These are phyloP conservation scores for Eucalyptus erythrocorys DNA, from an alignment of 345 rosid genomes.

Conservation along the genomic window DNA sequence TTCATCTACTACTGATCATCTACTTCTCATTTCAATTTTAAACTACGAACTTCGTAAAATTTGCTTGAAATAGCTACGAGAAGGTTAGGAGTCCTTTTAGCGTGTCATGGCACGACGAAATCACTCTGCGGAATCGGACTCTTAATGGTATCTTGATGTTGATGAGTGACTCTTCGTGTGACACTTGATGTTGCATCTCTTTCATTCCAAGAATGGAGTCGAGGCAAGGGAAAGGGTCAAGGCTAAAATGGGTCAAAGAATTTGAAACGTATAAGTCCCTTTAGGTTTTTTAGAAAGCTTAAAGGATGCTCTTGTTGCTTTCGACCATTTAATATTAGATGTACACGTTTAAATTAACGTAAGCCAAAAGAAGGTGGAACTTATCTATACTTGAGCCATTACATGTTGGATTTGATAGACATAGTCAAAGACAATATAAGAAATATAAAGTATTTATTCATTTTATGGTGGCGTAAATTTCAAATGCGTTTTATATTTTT, in stretches of 20 bases:
- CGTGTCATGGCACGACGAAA: neutral
- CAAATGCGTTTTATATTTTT: too few species aligned
- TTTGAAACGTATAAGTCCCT: neutral
- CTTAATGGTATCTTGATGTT: accelerated
- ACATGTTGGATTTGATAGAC: too few species aligned
- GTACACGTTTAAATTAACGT: too few species aligned
- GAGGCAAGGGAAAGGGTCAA: neutral
- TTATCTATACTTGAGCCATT: too few species aligned
- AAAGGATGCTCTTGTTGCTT: too few species aligned
- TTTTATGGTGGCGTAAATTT: too few species aligned
- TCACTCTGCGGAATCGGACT: accelerated
- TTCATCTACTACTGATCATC: neutral
- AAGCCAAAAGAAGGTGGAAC: too few species aligned
- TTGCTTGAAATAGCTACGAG: neutral
- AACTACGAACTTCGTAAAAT: neutral
- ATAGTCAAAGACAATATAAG: too few species aligned
- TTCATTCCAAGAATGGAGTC: neutral
- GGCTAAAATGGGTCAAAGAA: neutral
- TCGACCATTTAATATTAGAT: too few species aligned
- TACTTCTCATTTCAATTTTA: neutral
- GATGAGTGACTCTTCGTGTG: neutral
- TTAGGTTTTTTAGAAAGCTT: too few species aligned
- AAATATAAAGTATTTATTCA: too few species aligned
- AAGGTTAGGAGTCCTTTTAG: neutral
- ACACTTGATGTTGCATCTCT: neutral